Base-by-base conservation (phyloP, 108 stramenopile species). In the Discostella stelligeroides region DNA sequence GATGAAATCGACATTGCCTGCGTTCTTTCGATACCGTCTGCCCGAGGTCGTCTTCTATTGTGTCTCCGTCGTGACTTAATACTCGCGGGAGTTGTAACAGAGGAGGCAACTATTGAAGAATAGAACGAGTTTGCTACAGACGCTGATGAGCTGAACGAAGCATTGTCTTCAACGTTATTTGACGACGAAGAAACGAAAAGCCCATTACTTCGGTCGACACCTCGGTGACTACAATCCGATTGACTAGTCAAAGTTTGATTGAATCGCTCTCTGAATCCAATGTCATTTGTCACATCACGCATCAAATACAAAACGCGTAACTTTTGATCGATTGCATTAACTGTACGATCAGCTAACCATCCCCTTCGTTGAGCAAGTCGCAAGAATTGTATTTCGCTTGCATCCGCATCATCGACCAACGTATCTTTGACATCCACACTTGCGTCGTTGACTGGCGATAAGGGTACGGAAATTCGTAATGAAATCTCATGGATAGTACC, bases 401-500 rank as follows among this genome's bases (percentile, higher is more conserved):
- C 61, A 56, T 64, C 79, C 21, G 63, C 70, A 38, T 83, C 74
- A 56, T 77, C 70, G 23, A 66, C 66, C 37, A 73, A 48, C 50
- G 29, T 60, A 24, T 55, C 42, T 20, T 21, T 43, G 30, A 59
- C 79, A 0, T 70, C 60, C 39, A 51, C 66, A 59, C 8, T 24
- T n/a, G n/a, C n/a, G 34, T 57, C 58, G 18, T 60, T 65, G 42
- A 34, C 66, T 6, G 39, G 10, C 0, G 82, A 73, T 18, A 83
- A 54, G 15, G 82, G 73, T 15, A 81, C 62, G 1, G 82, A 41
- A 28, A 68, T 51, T 13, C 77, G 70, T 28, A 94, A 70, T 38
- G 85, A 90, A 1, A 91, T 73, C 61, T 91, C 86, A 27, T 89
- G 88, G 27, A 87, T 42, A 0, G 90, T 85, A 0, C 86, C 88